A percentile compares a stretch with the other conserved stretches of the same genome.
These are phyloP conservation scores for Rheum nobile DNA, from an alignment of 148 eudicot species.

Conservation along the genomic window DNA sequence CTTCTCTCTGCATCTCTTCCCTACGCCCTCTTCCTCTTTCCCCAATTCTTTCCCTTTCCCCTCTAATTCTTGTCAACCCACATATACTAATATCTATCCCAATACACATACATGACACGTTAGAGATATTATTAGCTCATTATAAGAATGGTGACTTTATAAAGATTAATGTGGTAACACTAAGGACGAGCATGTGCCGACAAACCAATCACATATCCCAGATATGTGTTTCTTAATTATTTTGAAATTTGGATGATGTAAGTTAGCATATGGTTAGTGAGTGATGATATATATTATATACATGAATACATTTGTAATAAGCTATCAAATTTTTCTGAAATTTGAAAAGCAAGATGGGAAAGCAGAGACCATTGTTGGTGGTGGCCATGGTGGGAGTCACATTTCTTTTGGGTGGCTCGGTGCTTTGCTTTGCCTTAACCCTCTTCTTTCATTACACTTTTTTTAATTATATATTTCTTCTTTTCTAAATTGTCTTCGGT, in stretches of 20 bases:
- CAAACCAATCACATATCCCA: no score
- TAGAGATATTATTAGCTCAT: no score
- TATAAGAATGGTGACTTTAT: no score
- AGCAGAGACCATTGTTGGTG: not conserved
- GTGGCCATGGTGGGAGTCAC: not conserved
- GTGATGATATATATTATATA: not conserved
- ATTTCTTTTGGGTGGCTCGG: not conserved
- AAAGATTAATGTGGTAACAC: not conserved
- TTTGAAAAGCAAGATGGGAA: not conserved
- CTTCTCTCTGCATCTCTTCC: no score
- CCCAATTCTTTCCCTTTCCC: no score
- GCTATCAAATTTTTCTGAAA: not conserved
- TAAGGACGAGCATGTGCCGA: no score
- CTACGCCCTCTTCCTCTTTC: no score
- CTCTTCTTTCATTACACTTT: not conserved
- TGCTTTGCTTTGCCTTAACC: not conserved
- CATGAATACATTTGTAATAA: not conserved
- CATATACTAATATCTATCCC: no score
- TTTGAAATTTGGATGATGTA: not conserved
- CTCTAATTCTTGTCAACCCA: no score
- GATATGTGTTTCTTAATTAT: not conserved
- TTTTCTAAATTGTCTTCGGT: no score
- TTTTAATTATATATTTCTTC: no score
- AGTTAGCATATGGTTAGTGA: not conserved
- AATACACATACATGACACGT: no score